Evolutionary conservation across 2,329 filamentous ascomycete genomes (phyloP), one percentile per base, ranked within the genome.

Genomic region (Hymenoscyphus occultus): DNA sequence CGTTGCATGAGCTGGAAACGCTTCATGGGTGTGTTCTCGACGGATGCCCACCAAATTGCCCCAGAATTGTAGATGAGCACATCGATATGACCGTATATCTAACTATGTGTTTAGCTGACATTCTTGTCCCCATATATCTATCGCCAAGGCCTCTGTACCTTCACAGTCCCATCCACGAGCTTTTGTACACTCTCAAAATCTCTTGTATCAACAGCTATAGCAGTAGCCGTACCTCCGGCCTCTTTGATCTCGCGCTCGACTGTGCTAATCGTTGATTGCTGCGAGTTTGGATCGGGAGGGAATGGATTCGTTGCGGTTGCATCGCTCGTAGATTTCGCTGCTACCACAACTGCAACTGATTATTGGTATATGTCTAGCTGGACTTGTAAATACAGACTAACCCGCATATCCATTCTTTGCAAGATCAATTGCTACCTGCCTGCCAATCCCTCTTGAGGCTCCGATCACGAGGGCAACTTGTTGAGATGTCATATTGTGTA

Each of bases 41-140:
- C 86, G 1, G 89, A 84, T 0, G 89, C 84, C 91, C 91, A 94
- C 88, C 89, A 95, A 70, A 96, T 93, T 2, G 92, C 92, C 51
- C 92, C 92, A 0, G 89, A 88, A 75, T 95, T 96, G 80, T 96
- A 96, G 59, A 95, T 77, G 2, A 96, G 78, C 0, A 90, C 88
- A 74, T 95, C 91, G 3, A 96, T 79, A 28, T 83, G 84, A 32
- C 64, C 66, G 19, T 69, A 68, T 6, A 68, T 65, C 65, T 67
- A 39, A 35, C 56, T n/a, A 14, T 19, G 22, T 16, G 19, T 63
- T 35, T 39, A 65, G 57, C 62, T 45, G 4, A 45, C 19, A 45
- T 61, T 59, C 66, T 74, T 74, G 13, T 66, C 65, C n/a, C n/a
- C 31, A 12, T 35, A 35, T 16, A 40, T 16, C 6, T 16, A 40